phyloP scores from a whole-genome alignment of 345 rosid genomes.

The Murraya paniculata region DNA sequence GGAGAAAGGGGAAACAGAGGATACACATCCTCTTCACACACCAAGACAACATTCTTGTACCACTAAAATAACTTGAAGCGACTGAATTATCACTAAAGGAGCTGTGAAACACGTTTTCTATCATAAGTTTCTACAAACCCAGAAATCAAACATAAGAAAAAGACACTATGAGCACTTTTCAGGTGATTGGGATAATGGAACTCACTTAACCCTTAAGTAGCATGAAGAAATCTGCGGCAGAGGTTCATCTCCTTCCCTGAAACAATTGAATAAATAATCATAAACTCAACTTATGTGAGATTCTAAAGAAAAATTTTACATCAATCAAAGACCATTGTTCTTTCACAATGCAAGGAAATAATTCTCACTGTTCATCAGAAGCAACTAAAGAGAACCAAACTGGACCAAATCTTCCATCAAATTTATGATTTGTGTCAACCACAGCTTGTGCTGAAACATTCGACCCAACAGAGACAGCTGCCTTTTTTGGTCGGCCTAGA shows the following conservation, averaged over 20 bases:
- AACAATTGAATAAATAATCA: conserved; percentile 20
- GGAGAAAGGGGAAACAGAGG: background rate
- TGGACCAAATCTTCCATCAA: conserved; percentile 27
- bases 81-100: background rate
- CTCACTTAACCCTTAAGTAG: conserved; percentile 51
- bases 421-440: conserved; percentile 22
- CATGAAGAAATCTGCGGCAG: conserved; percentile 47
- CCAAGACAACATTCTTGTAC: background rate
- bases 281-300: conserved; percentile 1
- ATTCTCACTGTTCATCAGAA: conserved; percentile 37
- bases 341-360: background rate
- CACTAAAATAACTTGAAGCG: too few species aligned
- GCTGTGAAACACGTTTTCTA: background rate
- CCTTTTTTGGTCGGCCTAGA: conserved; percentile 19
- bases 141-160: background rate
- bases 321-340: background rate
- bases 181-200: conserved; percentile 2
- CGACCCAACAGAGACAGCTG: conserved; percentile 19
- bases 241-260: conserved; percentile 33
- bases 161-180: background rate
- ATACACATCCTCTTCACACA: background rate
- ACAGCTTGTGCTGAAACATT: conserved; percentile 28
- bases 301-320: background rate
- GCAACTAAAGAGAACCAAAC: conserved; percentile 48
- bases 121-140: background rate